Percentiles rank a stretch among this genome's conserved stretches.
Evolutionary conservation across 1,284 basidiomycete genomes (phyloP).

Genomic region (Apiotrichum brassicae): DNA sequence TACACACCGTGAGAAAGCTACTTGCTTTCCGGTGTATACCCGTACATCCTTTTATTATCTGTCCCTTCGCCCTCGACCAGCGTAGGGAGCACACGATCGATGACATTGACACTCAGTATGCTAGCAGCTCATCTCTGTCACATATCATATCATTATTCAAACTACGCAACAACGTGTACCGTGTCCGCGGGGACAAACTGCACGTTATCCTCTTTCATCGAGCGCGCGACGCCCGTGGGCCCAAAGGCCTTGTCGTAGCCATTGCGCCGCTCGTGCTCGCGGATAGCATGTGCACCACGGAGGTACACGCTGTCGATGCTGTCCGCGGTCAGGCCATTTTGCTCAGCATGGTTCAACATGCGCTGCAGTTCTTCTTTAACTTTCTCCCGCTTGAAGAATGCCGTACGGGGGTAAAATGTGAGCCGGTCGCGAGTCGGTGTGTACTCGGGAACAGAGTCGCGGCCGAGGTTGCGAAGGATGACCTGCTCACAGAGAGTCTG

Average conservation of each 20-base stretch:
- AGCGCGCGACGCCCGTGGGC: conserved; percentile 14
- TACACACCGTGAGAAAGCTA: too few relatives aligned
- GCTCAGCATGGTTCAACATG: conserved; percentile 22
- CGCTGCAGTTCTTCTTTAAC: conserved; percentile 22
- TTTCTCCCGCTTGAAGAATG: conserved; percentile 23
- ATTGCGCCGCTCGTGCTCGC: conserved; percentile 25
- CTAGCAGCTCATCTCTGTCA: too few relatives aligned
- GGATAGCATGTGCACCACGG: conserved; percentile 23
- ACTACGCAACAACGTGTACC: conserved; percentile 2
- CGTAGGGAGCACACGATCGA: too few relatives aligned
- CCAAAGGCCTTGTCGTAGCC: conserved; percentile 29
- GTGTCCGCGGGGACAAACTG: neutral
- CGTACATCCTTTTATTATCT: too few relatives aligned
- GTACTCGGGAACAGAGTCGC: conserved; percentile 26
- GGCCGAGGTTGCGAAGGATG: conserved; percentile 26
- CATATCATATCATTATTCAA: too few relatives aligned
- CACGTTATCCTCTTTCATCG: neutral
- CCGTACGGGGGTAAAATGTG: conserved; percentile 26
- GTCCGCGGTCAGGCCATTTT: conserved; percentile 6
- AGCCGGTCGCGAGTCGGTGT: conserved; percentile 21
- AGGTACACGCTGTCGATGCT: conserved; percentile 27
- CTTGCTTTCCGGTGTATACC: too few relatives aligned
- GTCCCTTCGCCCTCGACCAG: too few relatives aligned
- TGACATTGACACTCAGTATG: too few relatives aligned
- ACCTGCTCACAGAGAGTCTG: conserved; percentile 34